phyloP scores from a whole-genome alignment of 345 rosid species.

The Erodium maritimum region DNA sequence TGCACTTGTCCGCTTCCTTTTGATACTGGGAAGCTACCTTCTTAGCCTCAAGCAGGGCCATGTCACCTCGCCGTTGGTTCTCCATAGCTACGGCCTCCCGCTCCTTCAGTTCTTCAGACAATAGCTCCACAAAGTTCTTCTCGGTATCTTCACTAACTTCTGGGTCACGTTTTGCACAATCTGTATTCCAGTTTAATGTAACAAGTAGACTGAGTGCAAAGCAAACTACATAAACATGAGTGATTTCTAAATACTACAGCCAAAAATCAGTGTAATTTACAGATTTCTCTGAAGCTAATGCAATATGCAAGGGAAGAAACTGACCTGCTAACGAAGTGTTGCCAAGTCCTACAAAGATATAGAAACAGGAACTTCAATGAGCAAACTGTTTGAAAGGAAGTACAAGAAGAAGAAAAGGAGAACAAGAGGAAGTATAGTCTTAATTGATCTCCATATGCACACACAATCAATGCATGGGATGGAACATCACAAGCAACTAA shows the following conservation, averaged over 20 bases:
- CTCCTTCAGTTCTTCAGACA: constrained; percentile 72
- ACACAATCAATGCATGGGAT: neutral
- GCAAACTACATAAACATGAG: no score
- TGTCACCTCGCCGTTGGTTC: constrained; percentile 62
- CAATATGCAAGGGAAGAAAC: constrained; percentile 12
- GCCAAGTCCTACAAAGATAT: constrained; percentile 41
- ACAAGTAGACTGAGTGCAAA: no score
- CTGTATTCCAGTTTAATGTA: constrained; percentile 16
- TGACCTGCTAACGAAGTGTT: constrained; percentile 58
- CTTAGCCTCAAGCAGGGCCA: constrained; percentile 85
- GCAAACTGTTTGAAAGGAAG: neutral
- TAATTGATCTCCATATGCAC: neutral
- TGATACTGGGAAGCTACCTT: constrained; percentile 83
- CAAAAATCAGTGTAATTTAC: neutral
- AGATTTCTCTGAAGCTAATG: neutral
- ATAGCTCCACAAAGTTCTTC: constrained; percentile 64
- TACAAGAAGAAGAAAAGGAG: neutral
- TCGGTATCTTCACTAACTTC: constrained; percentile 76
- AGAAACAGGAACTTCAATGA: constrained; percentile 7
- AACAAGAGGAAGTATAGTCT: neutral
- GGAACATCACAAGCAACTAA: neutral
- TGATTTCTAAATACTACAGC: no score
- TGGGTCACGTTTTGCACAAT: constrained; percentile 76
- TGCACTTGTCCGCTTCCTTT: constrained; percentile 96
- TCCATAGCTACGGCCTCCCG: constrained; percentile 74